Base-by-base conservation (phyloP, 78 protist genomes). In the Mastigamoeba balamuthi region DNA sequence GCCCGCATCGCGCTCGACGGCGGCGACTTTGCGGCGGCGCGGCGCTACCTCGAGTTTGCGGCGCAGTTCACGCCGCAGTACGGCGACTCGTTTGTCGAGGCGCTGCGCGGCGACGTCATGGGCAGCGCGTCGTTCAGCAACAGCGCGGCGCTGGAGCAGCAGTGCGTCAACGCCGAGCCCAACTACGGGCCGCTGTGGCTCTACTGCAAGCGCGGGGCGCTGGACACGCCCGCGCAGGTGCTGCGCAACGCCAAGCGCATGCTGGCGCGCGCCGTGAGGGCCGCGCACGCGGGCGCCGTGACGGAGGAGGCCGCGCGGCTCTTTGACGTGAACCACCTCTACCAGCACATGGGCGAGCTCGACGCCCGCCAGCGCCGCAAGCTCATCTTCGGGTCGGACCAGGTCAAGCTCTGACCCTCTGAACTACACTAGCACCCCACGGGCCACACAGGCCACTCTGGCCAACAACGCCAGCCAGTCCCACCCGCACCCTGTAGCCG, bases 41-140 rank as follows among this genome's bases (percentile, higher is more conserved):
- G 80, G 63, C 66, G 73, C 41, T 93, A 82, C 63, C 83, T 94
- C 38, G 78, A 85, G 33, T 86, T 89, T 75, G 94, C 96, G 4
- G 75, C 88, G 63, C 82, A 83, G 48, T 94, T 92, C 84, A 94
- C 97, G 64, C 97, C 96, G 25, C 97, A 94, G 75, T 94, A 91
- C 76, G 97, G 97, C 40, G 97, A 94, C 63, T 91, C 96, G 2
- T 94, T 94, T 48, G 72, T 94, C n/a, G 97, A 94, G 74, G 41
- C 71, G 44, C 75, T 92, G 3, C 2, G 89, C 28, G 74, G 86
- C 23, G 86, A 84, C 28, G 53, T 92, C 4, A 78, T 93, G 71
- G 66, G 63, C n/a, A 48, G 72, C 53, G 90, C 93, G 6, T 23
- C 53, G 10, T 73, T 73, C 30, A 77, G 73, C 30, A 86, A 89